Evolutionary conservation across 441 rosid species (phyloP), one percentile per base, ranked within the genome.

Genomic region (Cnidoscolus chayamansa): DNA sequence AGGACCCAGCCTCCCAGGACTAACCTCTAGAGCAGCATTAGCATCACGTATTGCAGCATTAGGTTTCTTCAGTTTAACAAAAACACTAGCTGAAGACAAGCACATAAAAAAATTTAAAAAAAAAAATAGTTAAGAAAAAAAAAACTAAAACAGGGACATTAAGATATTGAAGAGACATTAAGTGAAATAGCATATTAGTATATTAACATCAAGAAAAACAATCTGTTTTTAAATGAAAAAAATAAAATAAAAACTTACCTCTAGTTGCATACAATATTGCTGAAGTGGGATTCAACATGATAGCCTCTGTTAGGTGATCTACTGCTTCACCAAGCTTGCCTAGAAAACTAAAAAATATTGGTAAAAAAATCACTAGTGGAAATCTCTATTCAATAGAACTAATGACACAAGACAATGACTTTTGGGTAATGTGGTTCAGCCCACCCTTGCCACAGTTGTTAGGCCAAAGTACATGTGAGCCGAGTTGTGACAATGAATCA

Each of bases 1-100:
- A 64, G 60, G 20, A 12, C 9, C 56, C 11, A 9, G 70, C 32
- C 25, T 20, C 16, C 63, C 7, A 70, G 31, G 47, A 73, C 74
- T 62, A 77, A 92, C 98, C 93, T 89, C 86, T 66, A 94, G 72
- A 63, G 98, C 99, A 11, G 94, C 96, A 81, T 77, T 78, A 48
- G 99, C 96, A 80, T 94, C 98, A n/a, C 88, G 86, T 76, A 89
- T 85, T 32, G 99, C 97, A 78, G 98, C 97, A 76, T 89, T 89
- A 7, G 97, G 97, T 84, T 88, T 94, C 90, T 89, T 92, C 89
- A 89, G 82, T 82, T 92, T 90, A 70, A 92, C 75, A 77, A 85
- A 94, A 43, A 92, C 91, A 78, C 81, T 86, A 73, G 93, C 98
- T 94, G 91, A 56, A 80, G 81, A 75, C 49, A 56, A 73, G 45